phyloP scores from a whole-genome alignment of 129 eudicot species.

The Escallonia herrerae region DNA sequence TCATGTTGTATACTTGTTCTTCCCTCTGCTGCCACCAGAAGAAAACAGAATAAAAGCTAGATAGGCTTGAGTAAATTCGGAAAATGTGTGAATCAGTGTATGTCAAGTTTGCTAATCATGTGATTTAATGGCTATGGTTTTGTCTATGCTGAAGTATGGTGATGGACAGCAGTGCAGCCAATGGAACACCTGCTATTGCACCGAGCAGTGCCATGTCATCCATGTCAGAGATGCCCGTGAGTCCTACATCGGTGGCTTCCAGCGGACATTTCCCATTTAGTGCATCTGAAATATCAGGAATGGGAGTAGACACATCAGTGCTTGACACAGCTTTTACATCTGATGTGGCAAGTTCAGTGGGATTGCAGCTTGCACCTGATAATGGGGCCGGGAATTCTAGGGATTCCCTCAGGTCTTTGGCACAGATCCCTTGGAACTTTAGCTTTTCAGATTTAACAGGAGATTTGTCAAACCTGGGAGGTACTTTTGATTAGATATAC shows the following conservation, averaged over 20 bases:
- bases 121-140: constrained; percentile 1
- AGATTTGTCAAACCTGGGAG: constrained; percentile 93
- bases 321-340: constrained; percentile 83
- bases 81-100: no score
- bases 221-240: constrained; percentile 84
- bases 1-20: no score
- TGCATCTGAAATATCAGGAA: constrained; percentile 82
- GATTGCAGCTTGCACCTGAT: constrained; percentile 79
- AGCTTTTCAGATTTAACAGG: constrained; percentile 96
- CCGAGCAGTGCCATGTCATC: constrained; percentile 75
- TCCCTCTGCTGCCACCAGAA: no score
- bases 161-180: constrained; percentile 53
- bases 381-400: constrained; percentile 62
- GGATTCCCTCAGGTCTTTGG: constrained; percentile 59
- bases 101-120: no score
- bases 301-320: constrained; percentile 85
- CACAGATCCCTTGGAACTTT: constrained; percentile 91
- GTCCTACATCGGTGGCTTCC: constrained; percentile 95
- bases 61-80: no score
- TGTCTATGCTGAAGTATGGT: constrained; percentile 42
- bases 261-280: constrained; percentile 94
- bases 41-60: no score
- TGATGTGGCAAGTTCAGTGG: constrained; percentile 83
- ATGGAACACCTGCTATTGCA: constrained; percentile 45
- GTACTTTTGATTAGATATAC: constrained; percentile 26